These are phyloP conservation scores for Colletotrichum horii DNA, from an alignment of 2,329 filamentous ascomycete genomes.

Conservation along the genomic window DNA sequence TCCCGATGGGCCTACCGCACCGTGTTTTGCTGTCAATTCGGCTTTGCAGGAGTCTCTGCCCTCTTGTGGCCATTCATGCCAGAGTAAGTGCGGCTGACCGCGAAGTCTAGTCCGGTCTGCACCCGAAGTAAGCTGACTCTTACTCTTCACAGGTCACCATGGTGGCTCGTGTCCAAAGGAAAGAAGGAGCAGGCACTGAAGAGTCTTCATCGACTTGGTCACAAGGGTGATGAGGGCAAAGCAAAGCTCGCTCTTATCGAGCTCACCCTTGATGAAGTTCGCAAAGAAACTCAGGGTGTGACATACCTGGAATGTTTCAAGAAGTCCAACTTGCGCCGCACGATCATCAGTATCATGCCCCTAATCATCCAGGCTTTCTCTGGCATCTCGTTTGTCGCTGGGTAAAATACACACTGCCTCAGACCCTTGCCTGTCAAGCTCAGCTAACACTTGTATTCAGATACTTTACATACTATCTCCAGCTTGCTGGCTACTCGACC, in stretches of 20 bases:
- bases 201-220: constrained; percentile 36
- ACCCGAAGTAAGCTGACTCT: not conserved
- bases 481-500: constrained; percentile 44
- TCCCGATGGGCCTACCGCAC: constrained; percentile 38
- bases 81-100: constrained; percentile 32
- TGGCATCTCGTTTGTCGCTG: constrained; percentile 37
- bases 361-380: constrained; percentile 38
- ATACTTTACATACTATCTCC: constrained; percentile 39
- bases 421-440: not conserved
- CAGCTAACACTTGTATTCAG: not conserved
- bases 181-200: constrained; percentile 37
- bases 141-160: constrained; percentile 32
- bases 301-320: constrained; percentile 46
- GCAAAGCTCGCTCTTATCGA: constrained; percentile 33
- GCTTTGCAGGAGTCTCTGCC: constrained; percentile 34
- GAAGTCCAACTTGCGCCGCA: constrained; percentile 42
- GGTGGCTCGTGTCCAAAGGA: constrained; percentile 43
- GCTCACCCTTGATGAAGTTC: constrained; percentile 37
- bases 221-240: constrained; percentile 28
- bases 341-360: constrained; percentile 41
- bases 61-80: constrained; percentile 41
- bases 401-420: constrained; percentile 37
- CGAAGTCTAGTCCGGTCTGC: not conserved
- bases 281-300: constrained; percentile 38
- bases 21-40: constrained; percentile 38